Conservation (phyloP, 805 yeast genomes). For the Metschnikowia chrysomelidarum region DNA sequence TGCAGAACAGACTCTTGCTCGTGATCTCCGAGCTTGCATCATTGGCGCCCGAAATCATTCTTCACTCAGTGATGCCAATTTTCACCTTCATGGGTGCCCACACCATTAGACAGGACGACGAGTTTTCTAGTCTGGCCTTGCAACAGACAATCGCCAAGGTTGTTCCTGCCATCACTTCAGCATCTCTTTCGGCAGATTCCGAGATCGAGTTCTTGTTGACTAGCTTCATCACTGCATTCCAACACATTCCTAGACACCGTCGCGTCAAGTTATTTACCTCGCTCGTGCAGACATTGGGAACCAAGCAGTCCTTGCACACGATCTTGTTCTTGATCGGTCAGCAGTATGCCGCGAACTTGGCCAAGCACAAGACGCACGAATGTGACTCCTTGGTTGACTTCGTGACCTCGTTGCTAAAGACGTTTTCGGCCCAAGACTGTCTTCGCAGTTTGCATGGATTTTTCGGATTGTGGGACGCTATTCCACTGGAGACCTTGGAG, state of each 20-base stretch:
- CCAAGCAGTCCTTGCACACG: conserved; percentile 62
- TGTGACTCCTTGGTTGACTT: conserved; percentile 70
- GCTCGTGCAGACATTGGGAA: conserved; percentile 71
- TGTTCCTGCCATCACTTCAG: conserved; percentile 74
- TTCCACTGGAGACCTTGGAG: conserved; percentile 45
- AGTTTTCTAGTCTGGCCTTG: conserved; percentile 86
- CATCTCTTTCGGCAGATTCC: conserved; percentile 44
- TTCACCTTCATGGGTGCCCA: conserved; percentile 99
- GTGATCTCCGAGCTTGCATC: conserved; percentile 87
- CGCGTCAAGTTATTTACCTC: conserved; percentile 82
- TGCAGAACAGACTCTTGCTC: conserved; percentile 81
- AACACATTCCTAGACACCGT: conserved; percentile 95
- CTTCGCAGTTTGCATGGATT: conserved; percentile 52
- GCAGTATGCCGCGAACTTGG: conserved; percentile 55
- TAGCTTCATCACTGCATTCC: conserved; percentile 91
- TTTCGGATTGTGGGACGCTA: conserved; percentile 48
- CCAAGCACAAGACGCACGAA: conserved; percentile 61
- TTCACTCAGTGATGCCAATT: conserved; percentile 98
- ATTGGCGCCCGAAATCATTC: conserved; percentile 83
- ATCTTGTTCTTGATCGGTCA: conserved; percentile 78
- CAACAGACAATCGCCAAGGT: conserved; percentile 89
- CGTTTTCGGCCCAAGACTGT: conserved; percentile 68
- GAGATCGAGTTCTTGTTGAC: conserved; percentile 83
- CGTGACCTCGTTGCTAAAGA: conserved; percentile 62
- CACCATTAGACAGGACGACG: conserved; percentile 95